A percentile compares a stretch with the other conserved stretches of the same genome.
phyloP scores from a whole-genome alignment of 1,284 basidiomycete species.

The Leucoagaricus sp. region DNA sequence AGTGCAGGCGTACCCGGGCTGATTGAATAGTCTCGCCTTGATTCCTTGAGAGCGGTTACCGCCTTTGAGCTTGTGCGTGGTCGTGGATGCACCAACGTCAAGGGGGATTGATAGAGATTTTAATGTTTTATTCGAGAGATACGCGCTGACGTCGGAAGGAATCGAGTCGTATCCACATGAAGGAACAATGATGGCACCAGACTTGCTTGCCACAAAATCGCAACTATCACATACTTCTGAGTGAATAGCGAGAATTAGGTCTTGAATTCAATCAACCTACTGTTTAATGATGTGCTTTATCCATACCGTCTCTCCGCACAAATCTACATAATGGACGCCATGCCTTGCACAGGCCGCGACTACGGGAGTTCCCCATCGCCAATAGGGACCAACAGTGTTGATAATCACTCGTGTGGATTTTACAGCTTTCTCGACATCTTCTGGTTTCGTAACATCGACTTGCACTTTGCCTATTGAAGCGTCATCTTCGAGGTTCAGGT shows the following conservation, averaged over 20 bases:
- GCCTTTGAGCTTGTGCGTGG: slow-evolving; percentile 53
- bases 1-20: slow-evolving; percentile 50
- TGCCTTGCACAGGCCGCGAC: slow-evolving; percentile 51
- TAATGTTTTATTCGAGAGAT: slow-evolving; percentile 51
- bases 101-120: slow-evolving; percentile 24
- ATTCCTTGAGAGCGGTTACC: slow-evolving; percentile 36
- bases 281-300: slow-evolving; percentile 38
- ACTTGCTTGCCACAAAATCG: slow-evolving; percentile 68
- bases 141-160: slow-evolving; percentile 66
- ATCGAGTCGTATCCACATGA: slow-evolving; percentile 74
- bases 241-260: background rate
- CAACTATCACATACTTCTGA: slow-evolving; percentile 36
- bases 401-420: slow-evolving; percentile 60
- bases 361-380: slow-evolving; percentile 62
- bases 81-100: slow-evolving; percentile 35
- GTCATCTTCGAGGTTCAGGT: slow-evolving; percentile 36
- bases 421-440: slow-evolving; percentile 55
- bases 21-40: slow-evolving; percentile 47
- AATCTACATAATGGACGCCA: slow-evolving; percentile 46
- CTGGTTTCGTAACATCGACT: slow-evolving; percentile 52
- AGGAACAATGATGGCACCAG: slow-evolving; percentile 68
- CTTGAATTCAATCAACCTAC: slow-evolving; percentile 33
- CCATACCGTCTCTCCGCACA: slow-evolving; percentile 44
- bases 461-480: slow-evolving; percentile 43
- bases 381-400: slow-evolving; percentile 69